Evolutionary conservation across 352 stramenopile genomes (phyloP), one percentile per base, ranked within the genome.

Genomic region (Elongisporangium undulatum): DNA sequence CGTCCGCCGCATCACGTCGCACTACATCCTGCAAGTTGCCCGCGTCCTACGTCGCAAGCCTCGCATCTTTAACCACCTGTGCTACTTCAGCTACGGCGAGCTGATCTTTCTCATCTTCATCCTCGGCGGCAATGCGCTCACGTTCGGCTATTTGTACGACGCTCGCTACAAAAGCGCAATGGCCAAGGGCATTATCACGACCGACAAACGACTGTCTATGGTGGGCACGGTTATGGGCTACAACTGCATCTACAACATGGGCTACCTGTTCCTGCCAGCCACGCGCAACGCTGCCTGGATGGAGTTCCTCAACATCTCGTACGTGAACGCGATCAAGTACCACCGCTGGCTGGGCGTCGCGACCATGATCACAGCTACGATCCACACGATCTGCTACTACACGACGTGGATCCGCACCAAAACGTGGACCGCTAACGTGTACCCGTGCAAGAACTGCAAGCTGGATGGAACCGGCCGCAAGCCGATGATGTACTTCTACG

Each of bases 31-130:
- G 10, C 54, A 56, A 1, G 6, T 79, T 12, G 66, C 74, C 13
- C 49, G 61, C 0, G 58, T 75, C 20, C 61, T 89, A 10, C 77
- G 79, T 38, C 75, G 73, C 34, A 86, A 85, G 55, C 73, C 75
- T 4, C 38, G 56, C 0, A 22, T 76, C 7, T 53, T 73, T 3
- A 61, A 52, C 45, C 66, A 57, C 19, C 65, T 82, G 3, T 69
- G 62, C 21, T 59, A 45, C 50, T 59, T 68, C 59, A 79, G 63
- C 54, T 70, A 45, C 34, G 76, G 76, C 38, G 76, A 85, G 53
- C 61, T 71, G 49, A 34, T 81, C 24, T 81, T 83, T 34, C 61
- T 81, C 23, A 12, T 59, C 2, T 50, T 67, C 21, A 15, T 82
- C 39, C 17, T 75, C 16, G 60, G 34, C 8, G 71, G 71, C 15